phyloP scores from a whole-genome alignment of 164 flowering plant genomes.

The Magnolia kwangsiensis region DNA sequence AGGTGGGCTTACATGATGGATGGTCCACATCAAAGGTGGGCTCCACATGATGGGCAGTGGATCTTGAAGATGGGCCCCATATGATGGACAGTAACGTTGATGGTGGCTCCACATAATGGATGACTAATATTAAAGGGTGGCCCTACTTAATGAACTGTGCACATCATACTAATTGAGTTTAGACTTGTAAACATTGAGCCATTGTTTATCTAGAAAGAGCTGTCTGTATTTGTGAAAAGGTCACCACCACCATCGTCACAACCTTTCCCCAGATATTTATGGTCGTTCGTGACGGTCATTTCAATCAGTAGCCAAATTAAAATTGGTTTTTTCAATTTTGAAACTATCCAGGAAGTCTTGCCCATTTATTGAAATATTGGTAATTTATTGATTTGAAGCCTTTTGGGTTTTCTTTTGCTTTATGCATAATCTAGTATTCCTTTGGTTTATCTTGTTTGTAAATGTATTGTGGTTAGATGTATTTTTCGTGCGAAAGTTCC shows the following conservation, averaged over 20 bases:
- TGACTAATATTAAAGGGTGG: no score
- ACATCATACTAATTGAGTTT: no score
- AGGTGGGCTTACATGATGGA: no score
- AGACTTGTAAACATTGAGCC: no score
- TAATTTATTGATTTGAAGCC: neutral
- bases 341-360: neutral
- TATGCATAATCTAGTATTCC: neutral
- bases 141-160: no score
- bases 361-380: neutral
- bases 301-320: neutral
- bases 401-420: neutral
- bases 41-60: no score
- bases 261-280: no score
- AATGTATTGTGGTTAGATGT: neutral
- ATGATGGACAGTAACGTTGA: no score
- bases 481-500: neutral
- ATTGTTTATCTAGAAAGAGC: neutral
- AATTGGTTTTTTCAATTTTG: neutral
- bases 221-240: neutral
- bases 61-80: no score
- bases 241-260: no score
- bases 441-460: neutral
- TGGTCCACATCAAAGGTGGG: no score
- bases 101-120: no score
- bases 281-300: neutral